Conservation (phyloP, 2,329 filamentous ascomycete genomes). For the Alternaria gansuensis region DNA sequence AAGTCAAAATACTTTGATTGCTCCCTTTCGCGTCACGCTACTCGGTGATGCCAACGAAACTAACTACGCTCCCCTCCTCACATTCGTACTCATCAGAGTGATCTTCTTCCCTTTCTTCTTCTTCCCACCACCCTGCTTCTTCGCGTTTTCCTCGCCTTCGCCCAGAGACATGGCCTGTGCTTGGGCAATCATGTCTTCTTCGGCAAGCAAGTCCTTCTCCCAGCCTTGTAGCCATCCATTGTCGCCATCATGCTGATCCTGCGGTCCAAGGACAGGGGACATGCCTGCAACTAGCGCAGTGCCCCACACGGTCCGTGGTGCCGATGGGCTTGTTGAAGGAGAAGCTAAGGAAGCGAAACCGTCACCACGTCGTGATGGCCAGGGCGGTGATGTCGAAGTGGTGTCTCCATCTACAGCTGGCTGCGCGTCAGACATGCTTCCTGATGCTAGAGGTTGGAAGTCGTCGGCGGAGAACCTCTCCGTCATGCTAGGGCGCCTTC, state of each 20-base stretch:
- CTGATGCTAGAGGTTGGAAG: slow-evolving; percentile 53
- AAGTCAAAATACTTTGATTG: slow-evolving; percentile 22
- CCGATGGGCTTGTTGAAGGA: slow-evolving; percentile 81
- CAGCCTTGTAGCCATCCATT: slow-evolving; percentile 89
- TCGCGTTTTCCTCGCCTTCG: slow-evolving; percentile 38
- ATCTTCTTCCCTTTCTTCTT: slow-evolving; percentile 75
- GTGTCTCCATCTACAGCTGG: slow-evolving; percentile 44
- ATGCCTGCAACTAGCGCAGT: slow-evolving; percentile 71
- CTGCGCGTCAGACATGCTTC: slow-evolving; percentile 38
- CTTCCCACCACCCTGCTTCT: slow-evolving; percentile 58
- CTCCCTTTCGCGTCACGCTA: slow-evolving; percentile 40
- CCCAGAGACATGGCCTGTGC: slow-evolving; percentile 54
- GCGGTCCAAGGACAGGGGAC: slow-evolving; percentile 64
- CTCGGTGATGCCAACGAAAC: slow-evolving; percentile 33
- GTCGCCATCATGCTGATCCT: slow-evolving; percentile 58
- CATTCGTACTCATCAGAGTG: slow-evolving; percentile 73
- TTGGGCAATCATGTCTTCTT: slow-evolving; percentile 61
- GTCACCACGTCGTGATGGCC: slow-evolving; percentile 62
- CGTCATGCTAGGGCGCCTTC: slow-evolving; percentile 64
- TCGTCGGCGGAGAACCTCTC: slow-evolving; percentile 62
- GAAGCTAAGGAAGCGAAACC: slow-evolving; percentile 74
- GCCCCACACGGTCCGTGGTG: slow-evolving; percentile 89
- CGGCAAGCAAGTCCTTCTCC: slow-evolving; percentile 78
- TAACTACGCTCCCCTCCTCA: slow-evolving; percentile 61
- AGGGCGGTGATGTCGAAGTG: slow-evolving; percentile 59